Evolutionary conservation across 768 basidiomycete species (phyloP).

Genomic region (Boletus subparvulus): DNA sequence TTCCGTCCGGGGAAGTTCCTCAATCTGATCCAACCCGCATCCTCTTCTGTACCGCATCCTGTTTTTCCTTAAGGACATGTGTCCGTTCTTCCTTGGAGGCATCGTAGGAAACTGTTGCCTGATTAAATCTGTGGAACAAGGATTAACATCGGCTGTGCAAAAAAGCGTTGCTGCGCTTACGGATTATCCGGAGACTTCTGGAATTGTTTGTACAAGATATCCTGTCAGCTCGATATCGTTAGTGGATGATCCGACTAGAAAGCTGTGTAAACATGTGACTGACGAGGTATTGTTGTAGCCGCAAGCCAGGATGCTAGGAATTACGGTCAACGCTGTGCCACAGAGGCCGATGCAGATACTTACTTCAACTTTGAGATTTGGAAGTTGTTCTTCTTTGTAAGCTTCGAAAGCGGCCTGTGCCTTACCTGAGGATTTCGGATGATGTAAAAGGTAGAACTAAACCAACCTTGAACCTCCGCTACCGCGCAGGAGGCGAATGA

Average conservation of each 20-base stretch:
- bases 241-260: constrained; percentile 1
- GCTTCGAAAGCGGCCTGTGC: constrained; percentile 82
- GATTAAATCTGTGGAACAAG: constrained; percentile 67
- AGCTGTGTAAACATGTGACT: constrained; percentile 9
- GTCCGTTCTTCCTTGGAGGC: constrained; percentile 86
- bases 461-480: constrained; percentile 87
- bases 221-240: constrained; percentile 41
- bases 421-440: constrained; percentile 4
- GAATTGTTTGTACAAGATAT: constrained; percentile 90
- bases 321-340: constrained; percentile 11
- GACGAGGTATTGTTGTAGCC: constrained; percentile 87
- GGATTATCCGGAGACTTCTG: constrained; percentile 96
- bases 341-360: constrained; percentile 15
- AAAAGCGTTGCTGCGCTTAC: constrained; percentile 43
- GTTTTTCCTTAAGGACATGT: constrained; percentile 67
- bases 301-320: constrained; percentile 78
- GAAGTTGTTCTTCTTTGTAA: constrained; percentile 84
- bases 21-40: constrained; percentile 42
- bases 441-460: background rate
- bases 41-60: constrained; percentile 63
- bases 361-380: constrained; percentile 74
- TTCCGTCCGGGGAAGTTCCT: background rate
- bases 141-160: constrained; percentile 9
- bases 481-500: constrained; percentile 15
- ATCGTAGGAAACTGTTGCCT: constrained; percentile 74